These are phyloP conservation scores for Saprolegnia diclina DNA, from an alignment of 352 stramenopile species.

Conservation along the genomic window DNA sequence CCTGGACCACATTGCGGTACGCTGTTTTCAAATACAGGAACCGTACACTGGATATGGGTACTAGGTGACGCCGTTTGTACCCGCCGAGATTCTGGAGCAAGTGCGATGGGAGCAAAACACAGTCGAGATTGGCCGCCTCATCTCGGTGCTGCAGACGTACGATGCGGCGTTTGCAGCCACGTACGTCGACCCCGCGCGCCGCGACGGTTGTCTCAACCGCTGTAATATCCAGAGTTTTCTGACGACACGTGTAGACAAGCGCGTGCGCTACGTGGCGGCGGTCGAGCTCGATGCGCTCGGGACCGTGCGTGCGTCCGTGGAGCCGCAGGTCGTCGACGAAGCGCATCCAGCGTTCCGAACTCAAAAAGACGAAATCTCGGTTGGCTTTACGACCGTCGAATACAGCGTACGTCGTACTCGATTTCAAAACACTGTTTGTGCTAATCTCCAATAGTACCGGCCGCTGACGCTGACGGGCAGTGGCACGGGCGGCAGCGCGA, in stretches of 20 bases:
- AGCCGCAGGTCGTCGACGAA: conserved; percentile 50
- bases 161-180: conserved; percentile 51
- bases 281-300: conserved; percentile 53
- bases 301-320: conserved; percentile 43
- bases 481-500: conserved; percentile 51
- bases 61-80: conserved; percentile 27
- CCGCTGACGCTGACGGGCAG: conserved; percentile 65
- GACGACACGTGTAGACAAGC: conserved; percentile 31
- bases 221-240: background rate
- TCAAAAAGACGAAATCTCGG: conserved; percentile 66
- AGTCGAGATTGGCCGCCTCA: conserved; percentile 4
- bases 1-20: conserved; percentile 37
- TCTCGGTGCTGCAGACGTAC: conserved; percentile 37
- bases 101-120: conserved; percentile 4
- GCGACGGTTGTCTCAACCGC: conserved; percentile 26
- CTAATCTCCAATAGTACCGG: conserved; percentile 30
- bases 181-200: conserved; percentile 43
- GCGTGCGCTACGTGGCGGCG: conserved; percentile 60
- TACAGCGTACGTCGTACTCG: conserved; percentile 36
- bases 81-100: conserved; percentile 1
- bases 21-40: conserved; percentile 6
- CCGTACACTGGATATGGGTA: background rate
- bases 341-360: conserved; percentile 53
- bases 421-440: background rate
- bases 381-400: conserved; percentile 64